Evolutionary conservation across 306 rosid genomes (phyloP).

Genomic region (Rubus idaeus): DNA sequence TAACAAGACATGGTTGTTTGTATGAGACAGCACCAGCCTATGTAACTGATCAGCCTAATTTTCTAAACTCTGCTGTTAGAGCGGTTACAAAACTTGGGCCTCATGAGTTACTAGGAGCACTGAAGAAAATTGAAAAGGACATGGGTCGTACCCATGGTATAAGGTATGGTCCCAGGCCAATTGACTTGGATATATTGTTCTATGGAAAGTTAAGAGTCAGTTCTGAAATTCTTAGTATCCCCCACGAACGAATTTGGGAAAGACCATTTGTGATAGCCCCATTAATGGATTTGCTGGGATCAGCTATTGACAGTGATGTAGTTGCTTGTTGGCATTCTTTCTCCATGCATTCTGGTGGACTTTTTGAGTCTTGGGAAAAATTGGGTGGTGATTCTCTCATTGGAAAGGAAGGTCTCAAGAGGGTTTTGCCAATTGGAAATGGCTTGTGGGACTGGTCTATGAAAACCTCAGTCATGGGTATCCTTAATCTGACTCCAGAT

Average conservation of each 20-base stretch:
- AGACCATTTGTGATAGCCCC: constrained; percentile 95
- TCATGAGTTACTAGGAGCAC: constrained; percentile 64
- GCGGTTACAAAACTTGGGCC: constrained; percentile 83
- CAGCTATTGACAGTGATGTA: constrained; percentile 54
- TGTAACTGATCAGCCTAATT: constrained; percentile 78
- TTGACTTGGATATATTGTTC: constrained; percentile 86
- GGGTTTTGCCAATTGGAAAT: constrained; percentile 72
- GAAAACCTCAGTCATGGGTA: constrained; percentile 71
- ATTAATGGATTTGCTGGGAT: constrained; percentile 76
- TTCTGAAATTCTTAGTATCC: constrained; percentile 65
- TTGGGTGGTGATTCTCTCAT: constrained; percentile 76
- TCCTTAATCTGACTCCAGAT: constrained; percentile 93
- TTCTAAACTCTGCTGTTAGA: constrained; percentile 88
- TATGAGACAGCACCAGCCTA: constrained; percentile 94
- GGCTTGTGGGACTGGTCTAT: constrained; percentile 69
- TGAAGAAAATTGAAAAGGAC: constrained; percentile 74
- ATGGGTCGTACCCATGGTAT: constrained; percentile 71
- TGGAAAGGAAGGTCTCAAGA: constrained; percentile 74
- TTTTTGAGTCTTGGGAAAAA: constrained; percentile 62
- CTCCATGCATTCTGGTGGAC: constrained; percentile 58
- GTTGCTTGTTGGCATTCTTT: constrained; percentile 83
- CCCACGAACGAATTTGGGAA: constrained; percentile 96
- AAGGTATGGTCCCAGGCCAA: constrained; percentile 93
- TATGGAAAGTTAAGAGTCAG: constrained; percentile 67
- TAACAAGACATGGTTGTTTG: constrained; percentile 76